Conservation (phyloP, 768 basidiomycete species). For the Russula ochroleuca region DNA sequence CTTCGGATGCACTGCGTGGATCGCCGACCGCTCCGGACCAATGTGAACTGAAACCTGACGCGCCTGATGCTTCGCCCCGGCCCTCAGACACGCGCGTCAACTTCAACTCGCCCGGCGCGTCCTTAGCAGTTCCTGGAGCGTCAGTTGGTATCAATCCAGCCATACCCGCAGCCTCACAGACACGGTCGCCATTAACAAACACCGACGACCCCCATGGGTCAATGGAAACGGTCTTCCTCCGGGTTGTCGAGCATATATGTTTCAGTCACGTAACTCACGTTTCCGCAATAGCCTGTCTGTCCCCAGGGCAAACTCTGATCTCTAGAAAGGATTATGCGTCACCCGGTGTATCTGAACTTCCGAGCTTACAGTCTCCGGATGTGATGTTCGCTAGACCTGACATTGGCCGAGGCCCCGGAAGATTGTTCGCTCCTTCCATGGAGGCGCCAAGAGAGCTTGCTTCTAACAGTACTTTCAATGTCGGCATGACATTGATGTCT, state of each 20-base stretch:
- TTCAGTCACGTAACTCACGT: neutral
- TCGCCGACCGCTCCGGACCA: neutral
- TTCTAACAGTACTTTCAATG: neutral
- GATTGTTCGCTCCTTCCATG: neutral
- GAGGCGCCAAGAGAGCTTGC: neutral
- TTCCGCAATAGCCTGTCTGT: neutral
- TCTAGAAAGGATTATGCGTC: neutral
- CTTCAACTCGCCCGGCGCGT: neutral
- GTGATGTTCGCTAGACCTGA: neutral
- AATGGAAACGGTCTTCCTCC: neutral
- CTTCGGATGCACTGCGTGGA: constrained; percentile 3
- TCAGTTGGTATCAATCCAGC: constrained; percentile 3
- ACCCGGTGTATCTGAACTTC: neutral
- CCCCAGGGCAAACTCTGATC: constrained; percentile 9
- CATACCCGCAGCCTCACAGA: neutral
- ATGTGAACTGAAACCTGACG: neutral
- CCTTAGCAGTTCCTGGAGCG: neutral
- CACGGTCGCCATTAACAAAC: neutral
- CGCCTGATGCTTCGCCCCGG: neutral
- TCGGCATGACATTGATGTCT: constrained; percentile 1
- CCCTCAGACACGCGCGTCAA: neutral
- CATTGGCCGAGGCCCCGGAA: neutral
- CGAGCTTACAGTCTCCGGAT: neutral
- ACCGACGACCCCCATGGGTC: neutral
- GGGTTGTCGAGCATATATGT: constrained; percentile 11